These are phyloP conservation scores for Paecilomyces formosus DNA, from an alignment of 2,329 filamentous ascomycete species.

Conservation along the genomic window DNA sequence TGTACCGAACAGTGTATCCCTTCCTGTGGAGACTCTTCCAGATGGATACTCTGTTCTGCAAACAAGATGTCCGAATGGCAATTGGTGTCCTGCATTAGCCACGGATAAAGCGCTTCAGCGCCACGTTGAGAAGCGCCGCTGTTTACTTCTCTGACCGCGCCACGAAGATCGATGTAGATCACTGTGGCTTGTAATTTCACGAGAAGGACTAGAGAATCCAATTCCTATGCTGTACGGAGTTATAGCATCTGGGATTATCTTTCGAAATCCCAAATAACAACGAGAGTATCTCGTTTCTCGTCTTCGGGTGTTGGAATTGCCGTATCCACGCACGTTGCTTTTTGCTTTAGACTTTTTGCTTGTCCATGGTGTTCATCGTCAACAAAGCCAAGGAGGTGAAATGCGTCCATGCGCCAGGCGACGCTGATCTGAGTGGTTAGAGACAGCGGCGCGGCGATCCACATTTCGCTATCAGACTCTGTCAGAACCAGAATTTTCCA, in stretches of 20 bases:
- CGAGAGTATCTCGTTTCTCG: not conserved
- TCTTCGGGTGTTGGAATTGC: not conserved
- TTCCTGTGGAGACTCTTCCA: not conserved
- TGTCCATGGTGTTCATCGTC: not conserved
- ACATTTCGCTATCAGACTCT: not conserved
- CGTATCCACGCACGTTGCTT: not conserved
- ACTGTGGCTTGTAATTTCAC: not conserved
- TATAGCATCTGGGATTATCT: not conserved
- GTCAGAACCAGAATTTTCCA: not conserved
- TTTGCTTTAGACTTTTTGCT: not conserved
- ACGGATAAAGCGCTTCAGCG: not conserved
- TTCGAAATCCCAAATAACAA: not conserved
- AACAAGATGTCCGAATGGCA: not conserved
- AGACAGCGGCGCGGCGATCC: not conserved
- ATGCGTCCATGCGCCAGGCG: not conserved
- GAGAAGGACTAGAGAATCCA: not conserved
- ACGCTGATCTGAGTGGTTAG: not conserved
- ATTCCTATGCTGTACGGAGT: not conserved
- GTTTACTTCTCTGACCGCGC: not conserved
- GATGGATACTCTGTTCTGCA: not conserved
- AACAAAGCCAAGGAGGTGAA: not conserved
- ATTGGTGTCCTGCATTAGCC: not conserved
- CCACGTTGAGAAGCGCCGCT: not conserved
- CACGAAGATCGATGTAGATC: not conserved
- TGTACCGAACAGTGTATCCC: not conserved